Evolutionary conservation across 2,329 filamentous ascomycete species (phyloP).

Genomic region (Clarireedia monteithiana): DNA sequence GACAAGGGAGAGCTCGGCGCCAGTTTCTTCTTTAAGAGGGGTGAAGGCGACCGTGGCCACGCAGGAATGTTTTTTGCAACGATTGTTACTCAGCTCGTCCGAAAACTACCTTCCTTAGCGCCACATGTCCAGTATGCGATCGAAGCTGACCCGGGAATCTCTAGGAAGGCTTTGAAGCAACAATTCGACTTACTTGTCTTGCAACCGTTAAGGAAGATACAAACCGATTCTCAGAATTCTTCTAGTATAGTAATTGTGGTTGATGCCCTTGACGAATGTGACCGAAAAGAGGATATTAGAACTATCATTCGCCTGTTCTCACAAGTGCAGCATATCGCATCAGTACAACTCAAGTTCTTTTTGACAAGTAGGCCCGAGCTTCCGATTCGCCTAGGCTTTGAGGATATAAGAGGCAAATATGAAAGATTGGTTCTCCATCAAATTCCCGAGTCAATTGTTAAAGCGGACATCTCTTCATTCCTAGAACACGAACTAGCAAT

Average conservation of each 20-base stretch:
- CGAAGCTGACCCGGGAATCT: conserved; percentile 27
- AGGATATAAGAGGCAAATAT: background rate
- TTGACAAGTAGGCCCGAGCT: conserved; percentile 27
- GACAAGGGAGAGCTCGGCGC: conserved; percentile 20
- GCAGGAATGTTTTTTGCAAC: conserved; percentile 29
- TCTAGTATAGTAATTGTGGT: conserved; percentile 17
- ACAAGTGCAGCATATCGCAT: background rate
- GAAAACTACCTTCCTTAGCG: conserved; percentile 25
- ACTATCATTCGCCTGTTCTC: conserved; percentile 22
- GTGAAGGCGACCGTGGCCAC: conserved; percentile 22
- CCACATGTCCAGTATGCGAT: conserved; percentile 27
- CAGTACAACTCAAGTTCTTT: conserved; percentile 19
- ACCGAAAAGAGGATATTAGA: conserved; percentile 16
- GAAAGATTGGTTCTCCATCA: conserved; percentile 10
- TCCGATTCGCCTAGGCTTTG: conserved; percentile 19
- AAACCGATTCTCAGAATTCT: background rate
- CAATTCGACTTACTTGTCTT: conserved; percentile 37
- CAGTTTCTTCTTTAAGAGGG: conserved; percentile 27
- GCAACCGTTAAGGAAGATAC: conserved; percentile 24
- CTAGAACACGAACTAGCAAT: conserved; percentile 9
- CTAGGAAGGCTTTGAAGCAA: conserved; percentile 26
- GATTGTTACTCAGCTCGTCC: conserved; percentile 22
- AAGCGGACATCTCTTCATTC: conserved; percentile 14
- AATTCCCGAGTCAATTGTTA: conserved; percentile 10
- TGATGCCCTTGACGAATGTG: conserved; percentile 30